Percentiles rank a stretch among this genome's conserved stretches.
Evolutionary conservation across 75 land plant species (phyloP).

Genomic region (Larix kaempferi): DNA sequence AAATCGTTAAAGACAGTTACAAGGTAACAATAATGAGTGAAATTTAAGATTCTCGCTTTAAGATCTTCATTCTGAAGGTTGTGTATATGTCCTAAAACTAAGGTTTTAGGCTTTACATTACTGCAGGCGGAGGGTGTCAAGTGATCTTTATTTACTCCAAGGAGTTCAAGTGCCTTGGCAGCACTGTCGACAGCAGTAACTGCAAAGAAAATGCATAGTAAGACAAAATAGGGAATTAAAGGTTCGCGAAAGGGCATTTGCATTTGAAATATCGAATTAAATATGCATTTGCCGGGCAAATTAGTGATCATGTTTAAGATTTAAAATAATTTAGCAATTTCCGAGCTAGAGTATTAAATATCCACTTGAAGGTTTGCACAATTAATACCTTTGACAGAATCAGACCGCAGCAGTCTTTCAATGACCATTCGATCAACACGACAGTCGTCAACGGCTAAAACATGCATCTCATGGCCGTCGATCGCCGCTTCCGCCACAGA

Average conservation of each 20-base stretch:
- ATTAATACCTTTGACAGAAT: conserved; percentile 37
- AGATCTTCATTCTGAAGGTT: not conserved
- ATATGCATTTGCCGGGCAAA: not conserved
- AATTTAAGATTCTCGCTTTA: not conserved
- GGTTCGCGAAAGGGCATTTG: too few relatives aligned
- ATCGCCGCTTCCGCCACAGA: not conserved
- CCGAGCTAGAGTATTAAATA: not conserved
- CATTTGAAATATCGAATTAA: not conserved
- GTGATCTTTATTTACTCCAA: conserved; percentile 50
- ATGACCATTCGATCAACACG: conserved; percentile 42
- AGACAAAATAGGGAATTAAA: too few relatives aligned
- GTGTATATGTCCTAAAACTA: not conserved
- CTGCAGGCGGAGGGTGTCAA: not conserved
- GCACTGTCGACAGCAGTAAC: conserved; percentile 89
- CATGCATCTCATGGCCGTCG: conserved; percentile 18
- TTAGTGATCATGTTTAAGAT: too few relatives aligned
- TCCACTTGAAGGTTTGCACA: not conserved
- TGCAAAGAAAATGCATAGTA: conserved; percentile 14
- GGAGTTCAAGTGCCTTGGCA: conserved; percentile 56
- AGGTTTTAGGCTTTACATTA: not conserved
- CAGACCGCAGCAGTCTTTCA: conserved; percentile 32
- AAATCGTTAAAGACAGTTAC: not conserved
- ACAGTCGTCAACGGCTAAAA: conserved; percentile 62
- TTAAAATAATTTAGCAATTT: not conserved
- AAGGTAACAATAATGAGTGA: not conserved